These are phyloP conservation scores for Penicillium subrubescens DNA, from an alignment of 495 filamentous ascomycete genomes.

Conservation along the genomic window DNA sequence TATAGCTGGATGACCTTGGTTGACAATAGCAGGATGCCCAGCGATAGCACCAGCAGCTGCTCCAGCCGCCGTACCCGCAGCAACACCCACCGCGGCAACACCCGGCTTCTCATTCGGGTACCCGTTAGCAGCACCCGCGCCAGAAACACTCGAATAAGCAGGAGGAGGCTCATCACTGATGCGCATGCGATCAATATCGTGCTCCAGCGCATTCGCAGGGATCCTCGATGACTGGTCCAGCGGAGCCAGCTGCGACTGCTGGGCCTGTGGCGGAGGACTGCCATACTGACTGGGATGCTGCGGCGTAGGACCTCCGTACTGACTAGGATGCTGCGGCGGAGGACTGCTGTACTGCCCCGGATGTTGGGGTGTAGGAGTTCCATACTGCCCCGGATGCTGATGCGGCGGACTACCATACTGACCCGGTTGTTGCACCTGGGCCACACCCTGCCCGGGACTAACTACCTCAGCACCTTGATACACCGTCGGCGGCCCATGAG, in stretches of 20 bases:
- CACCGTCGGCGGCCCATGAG: constrained; percentile 88
- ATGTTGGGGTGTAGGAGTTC: constrained; percentile 12
- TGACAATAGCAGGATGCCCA: constrained; percentile 29
- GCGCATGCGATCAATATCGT: constrained; percentile 86
- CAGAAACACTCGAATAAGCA: constrained; percentile 81
- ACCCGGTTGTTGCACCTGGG: background rate
- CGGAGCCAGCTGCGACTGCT: constrained; percentile 23
- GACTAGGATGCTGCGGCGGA: constrained; percentile 29
- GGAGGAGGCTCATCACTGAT: constrained; percentile 84
- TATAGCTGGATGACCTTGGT: constrained; percentile 37
- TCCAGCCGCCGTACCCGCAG: constrained; percentile 22
- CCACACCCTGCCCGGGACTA: constrained; percentile 13
- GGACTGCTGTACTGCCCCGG: constrained; percentile 31
- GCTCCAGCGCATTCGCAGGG: constrained; percentile 68
- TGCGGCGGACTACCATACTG: too few relatives aligned
- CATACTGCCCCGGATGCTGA: too few relatives aligned
- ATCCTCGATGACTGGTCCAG: constrained; percentile 29
- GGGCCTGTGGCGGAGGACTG: constrained; percentile 27
- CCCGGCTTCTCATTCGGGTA: constrained; percentile 79
- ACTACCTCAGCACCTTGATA: constrained; percentile 80
- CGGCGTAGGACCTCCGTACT: constrained; percentile 26
- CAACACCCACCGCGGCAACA: constrained; percentile 32
- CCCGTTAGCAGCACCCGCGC: constrained; percentile 51
- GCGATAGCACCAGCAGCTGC: constrained; percentile 25
- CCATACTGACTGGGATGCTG: constrained; percentile 35